Base-by-base conservation (phyloP, 2,329 filamentous ascomycete species). In the Monosporascus sp. region DNA sequence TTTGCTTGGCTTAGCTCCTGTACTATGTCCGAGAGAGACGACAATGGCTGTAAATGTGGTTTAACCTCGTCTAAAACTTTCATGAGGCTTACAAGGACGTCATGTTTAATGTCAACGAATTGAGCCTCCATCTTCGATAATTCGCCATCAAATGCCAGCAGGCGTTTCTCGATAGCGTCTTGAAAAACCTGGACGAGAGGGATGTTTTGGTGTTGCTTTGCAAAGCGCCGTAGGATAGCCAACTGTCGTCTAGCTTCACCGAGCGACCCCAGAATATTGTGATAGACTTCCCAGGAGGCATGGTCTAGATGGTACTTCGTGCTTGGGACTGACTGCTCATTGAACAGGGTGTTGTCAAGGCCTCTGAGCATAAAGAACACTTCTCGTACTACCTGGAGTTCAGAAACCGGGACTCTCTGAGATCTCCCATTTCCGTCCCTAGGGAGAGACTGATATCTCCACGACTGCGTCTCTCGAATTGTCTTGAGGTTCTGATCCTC, bases 291-390 rank as follows among this genome's bases (percentile, higher is more conserved):
- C 73, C 72, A 74, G 0, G 76, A 75, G 11, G 81, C 66, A 52
- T 78, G 72, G 0, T 69, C 62, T 25, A 82, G 71, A 52, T 81
- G 75, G 51, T 75, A 81, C 1, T 60, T 61, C 4, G 70, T 62
- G 2, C 70, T 65, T 0, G 74, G 73, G 6, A 66, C 58, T 15
- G 71, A 74, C 48, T 74, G 63, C 3, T 60, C 22, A 52, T 72
- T 72, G 62, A 92, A 96, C 1, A 96, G 65, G 2, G 84, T 86
- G 2, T 88, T 93, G 6, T 85, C 80, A 4, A 94, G 73, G 1
- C 92, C 92, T 51, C 84, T 82, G 0, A 97, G 78, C 89, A 97
- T 95, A 62, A 90, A 93, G 0, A 97, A 74, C 0, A 84, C 81
- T 64, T 97, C 91, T 47, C 90, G 83, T 25, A 92, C 73, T 11